Conservation (phyloP, 2,329 filamentous ascomycete genomes). For the Colletotrichum sp. region DNA sequence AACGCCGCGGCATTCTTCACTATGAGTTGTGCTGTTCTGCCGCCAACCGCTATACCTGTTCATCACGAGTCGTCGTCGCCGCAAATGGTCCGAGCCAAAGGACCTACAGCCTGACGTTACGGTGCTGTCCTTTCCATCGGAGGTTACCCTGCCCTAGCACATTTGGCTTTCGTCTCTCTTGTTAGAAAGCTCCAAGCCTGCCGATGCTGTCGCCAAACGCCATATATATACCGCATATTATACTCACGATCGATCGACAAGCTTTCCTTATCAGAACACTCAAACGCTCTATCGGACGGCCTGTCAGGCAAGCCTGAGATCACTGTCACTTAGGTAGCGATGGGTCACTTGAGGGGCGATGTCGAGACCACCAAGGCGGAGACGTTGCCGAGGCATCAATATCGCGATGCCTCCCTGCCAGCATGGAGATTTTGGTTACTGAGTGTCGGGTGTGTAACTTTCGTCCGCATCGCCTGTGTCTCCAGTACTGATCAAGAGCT, state of each 20-base stretch:
- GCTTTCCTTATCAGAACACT: background rate
- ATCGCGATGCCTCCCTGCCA: constrained; percentile 25
- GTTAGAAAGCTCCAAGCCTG: background rate
- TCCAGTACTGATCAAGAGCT: background rate
- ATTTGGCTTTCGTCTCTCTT: background rate
- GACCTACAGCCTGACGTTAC: background rate
- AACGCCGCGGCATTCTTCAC: background rate
- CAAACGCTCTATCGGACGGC: background rate
- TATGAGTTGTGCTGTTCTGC: constrained; percentile 5
- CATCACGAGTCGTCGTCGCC: background rate
- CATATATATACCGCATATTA: background rate
- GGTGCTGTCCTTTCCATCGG: background rate
- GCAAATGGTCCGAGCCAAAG: background rate
- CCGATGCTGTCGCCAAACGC: background rate
- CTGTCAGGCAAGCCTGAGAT: background rate
- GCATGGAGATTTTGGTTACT: constrained; percentile 37
- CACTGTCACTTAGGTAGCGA: background rate
- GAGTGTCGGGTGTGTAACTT: constrained; percentile 33
- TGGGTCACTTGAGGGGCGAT: background rate
- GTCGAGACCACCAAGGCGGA: background rate
- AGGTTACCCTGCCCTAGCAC: background rate
- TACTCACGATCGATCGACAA: background rate
- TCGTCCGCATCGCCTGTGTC: background rate
- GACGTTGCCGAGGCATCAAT: background rate
- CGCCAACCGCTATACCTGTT: background rate